A percentile compares a stretch with the other conserved stretches of the same genome.
Conservation (phyloP, 2,329 filamentous ascomycete genomes). For the Ceratocystis eucalypticola region DNA sequence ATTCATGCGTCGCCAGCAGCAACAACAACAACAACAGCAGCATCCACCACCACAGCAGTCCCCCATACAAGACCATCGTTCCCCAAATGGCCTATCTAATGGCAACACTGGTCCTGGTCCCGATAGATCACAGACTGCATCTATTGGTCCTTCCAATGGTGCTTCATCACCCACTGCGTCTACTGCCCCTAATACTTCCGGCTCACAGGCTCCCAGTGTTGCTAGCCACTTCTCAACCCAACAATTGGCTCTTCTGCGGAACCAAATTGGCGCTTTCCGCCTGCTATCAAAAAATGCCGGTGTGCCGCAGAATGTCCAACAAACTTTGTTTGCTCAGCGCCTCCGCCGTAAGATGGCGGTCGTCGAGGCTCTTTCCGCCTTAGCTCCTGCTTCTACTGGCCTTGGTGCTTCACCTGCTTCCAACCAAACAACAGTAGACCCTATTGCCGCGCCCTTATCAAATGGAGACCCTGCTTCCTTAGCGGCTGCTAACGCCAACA, state of each 20-base stretch:
- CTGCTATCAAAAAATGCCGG: conserved; percentile 75
- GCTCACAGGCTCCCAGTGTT: conserved; percentile 20
- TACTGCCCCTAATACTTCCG: conserved; percentile 21
- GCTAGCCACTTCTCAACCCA: conserved; percentile 57
- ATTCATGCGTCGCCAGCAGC: conserved; percentile 32
- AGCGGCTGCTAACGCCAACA: conserved; percentile 26
- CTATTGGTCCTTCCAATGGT: conserved; percentile 9
- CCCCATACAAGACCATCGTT: conserved; percentile 23
- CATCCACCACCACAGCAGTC: conserved; percentile 20
- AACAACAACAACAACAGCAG: conserved; percentile 38
- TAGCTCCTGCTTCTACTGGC: conserved; percentile 23
- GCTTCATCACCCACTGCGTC: conserved; percentile 18
- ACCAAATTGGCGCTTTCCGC: conserved; percentile 87
- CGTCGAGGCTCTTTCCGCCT: conserved; percentile 30
- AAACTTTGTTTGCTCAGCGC: conserved; percentile 65
- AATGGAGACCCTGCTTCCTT: conserved; percentile 22
- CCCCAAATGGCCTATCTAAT: conserved; percentile 18
- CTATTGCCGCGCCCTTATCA: conserved; percentile 13
- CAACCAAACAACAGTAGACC: conserved; percentile 21
- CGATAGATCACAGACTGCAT: conserved; percentile 15
- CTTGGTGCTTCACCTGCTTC: conserved; percentile 21
- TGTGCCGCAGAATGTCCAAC: conserved; percentile 64
- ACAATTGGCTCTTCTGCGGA: conserved; percentile 63
- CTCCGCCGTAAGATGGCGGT: conserved; percentile 43
- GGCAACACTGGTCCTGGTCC: conserved; percentile 20